phyloP scores from a whole-genome alignment of 2,329 filamentous ascomycete species.

The Aspergillus fumigatus region DNA sequence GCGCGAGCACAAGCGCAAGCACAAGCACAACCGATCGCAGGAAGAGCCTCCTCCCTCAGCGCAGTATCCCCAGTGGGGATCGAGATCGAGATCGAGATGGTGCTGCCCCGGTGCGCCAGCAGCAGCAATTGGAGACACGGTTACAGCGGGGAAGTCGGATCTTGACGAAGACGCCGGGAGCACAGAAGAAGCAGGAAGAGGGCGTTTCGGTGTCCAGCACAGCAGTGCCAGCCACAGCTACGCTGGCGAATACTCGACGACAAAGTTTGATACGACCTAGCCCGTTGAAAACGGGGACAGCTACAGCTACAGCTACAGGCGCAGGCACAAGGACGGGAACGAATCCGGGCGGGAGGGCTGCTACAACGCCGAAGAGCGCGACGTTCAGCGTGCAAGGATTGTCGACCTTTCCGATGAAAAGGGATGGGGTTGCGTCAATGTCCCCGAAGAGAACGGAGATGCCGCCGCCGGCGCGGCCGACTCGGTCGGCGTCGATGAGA shows the following conservation, averaged over 20 bases:
- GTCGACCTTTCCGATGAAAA: conserved; percentile 23
- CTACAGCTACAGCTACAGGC: not conserved
- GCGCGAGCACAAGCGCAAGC: not conserved
- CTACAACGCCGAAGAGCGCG: conserved; percentile 17
- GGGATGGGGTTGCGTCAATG: conserved; percentile 8
- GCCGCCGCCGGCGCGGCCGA: conserved; percentile 30
- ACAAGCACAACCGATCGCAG: conserved; percentile 14
- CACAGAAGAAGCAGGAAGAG: conserved; percentile 7
- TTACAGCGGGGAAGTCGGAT: conserved; percentile 13
- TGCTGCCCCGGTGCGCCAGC: conserved; percentile 11
- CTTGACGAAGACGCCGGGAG: conserved; percentile 8
- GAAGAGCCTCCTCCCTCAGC: conserved; percentile 31
- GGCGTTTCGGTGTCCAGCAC: not conserved
- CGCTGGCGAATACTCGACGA: conserved; percentile 16
- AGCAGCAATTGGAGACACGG: conserved; percentile 14
- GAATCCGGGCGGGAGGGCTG: not conserved
- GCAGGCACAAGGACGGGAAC: conserved; percentile 9
- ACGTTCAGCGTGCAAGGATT: conserved; percentile 9
- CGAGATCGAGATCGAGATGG: conserved; percentile 18
- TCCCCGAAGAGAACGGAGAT: conserved; percentile 30
- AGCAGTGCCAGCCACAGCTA: not conserved
- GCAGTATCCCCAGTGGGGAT: conserved; percentile 18
- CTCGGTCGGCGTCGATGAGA: conserved; percentile 34
- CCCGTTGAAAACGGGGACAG: conserved; percentile 13
- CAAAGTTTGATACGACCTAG: conserved; percentile 28